A percentile compares a stretch with the other conserved stretches of the same genome.
These are phyloP conservation scores for Cruciata laevipes DNA, from an alignment of 257 asterid genomes.

Conservation along the genomic window DNA sequence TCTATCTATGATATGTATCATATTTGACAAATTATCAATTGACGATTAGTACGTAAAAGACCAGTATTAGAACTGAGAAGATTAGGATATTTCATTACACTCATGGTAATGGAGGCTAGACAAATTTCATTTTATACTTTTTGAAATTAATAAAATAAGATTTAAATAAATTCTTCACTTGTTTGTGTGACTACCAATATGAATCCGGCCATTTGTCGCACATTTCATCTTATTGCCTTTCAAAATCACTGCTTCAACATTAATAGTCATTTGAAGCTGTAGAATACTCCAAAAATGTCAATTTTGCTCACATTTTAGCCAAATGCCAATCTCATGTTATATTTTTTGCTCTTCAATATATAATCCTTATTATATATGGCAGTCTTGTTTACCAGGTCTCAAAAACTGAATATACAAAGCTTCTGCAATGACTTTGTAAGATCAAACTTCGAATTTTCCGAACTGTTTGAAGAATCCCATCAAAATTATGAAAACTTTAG, in stretches of 20 bases:
- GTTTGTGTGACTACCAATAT: no score
- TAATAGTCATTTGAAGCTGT: neutral
- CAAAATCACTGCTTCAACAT: neutral
- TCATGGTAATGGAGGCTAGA: no score
- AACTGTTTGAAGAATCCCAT: neutral
- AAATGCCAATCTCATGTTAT: conserved; percentile 12
- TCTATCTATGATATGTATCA: no score
- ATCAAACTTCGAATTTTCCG: neutral
- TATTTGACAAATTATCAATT: no score
- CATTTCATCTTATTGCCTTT: neutral
- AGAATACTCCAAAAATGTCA: neutral
- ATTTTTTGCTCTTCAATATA: neutral
- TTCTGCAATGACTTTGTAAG: neutral
- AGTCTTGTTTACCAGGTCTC: neutral
- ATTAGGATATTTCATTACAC: no score
- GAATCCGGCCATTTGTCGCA: conserved; percentile 18
- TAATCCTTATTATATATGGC: neutral
- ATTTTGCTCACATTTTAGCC: conserved; percentile 7
- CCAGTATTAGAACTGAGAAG: no score
- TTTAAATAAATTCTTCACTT: no score
- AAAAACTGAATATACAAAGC: neutral
- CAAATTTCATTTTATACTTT: no score
- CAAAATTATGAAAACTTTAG: conserved; percentile 22
- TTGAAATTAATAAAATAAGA: no score
- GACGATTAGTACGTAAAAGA: no score